phyloP scores from a whole-genome alignment of 2,329 filamentous ascomycete species.

The Herpotrichia juniperi region DNA sequence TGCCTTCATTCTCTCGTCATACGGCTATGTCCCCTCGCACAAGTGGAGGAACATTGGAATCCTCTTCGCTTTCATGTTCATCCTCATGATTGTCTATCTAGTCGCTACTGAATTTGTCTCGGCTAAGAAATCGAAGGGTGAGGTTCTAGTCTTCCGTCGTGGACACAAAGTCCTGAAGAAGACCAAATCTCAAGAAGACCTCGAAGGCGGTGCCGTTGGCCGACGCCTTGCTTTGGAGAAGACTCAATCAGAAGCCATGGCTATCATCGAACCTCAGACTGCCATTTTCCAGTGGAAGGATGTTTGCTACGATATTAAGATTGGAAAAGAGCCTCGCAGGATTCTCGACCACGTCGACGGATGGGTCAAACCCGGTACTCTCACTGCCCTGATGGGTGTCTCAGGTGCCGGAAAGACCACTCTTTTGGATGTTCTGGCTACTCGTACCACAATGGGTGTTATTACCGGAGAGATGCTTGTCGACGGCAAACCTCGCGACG shows the following conservation, averaged over 20 bases:
- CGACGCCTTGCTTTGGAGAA: constrained; percentile 41
- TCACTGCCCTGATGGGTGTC: constrained; percentile 87
- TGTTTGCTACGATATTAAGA: constrained; percentile 79
- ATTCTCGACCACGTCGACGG: constrained; percentile 88
- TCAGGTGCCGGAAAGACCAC: constrained; percentile 96
- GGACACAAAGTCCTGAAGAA: constrained; percentile 60
- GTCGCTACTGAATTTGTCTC: constrained; percentile 54
- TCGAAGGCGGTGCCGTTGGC: constrained; percentile 43
- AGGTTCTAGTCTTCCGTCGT: constrained; percentile 57
- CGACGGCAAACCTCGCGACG: constrained; percentile 74
- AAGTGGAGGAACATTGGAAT: constrained; percentile 58
- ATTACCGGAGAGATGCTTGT: constrained; percentile 88
- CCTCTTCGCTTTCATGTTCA: constrained; percentile 52
- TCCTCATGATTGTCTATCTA: constrained; percentile 51
- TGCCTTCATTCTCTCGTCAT: constrained; percentile 42
- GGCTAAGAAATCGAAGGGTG: constrained; percentile 58
- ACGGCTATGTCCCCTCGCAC: constrained; percentile 42
- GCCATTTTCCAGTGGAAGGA: constrained; percentile 87
- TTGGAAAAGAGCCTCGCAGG: constrained; percentile 75
- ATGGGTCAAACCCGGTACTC: constrained; percentile 90
- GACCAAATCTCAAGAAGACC: constrained; percentile 49
- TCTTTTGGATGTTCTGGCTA: constrained; percentile 82
- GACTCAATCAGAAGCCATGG: constrained; percentile 45
- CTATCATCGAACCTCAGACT: constrained; percentile 66
- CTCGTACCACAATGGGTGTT: constrained; percentile 86